Conservation (phyloP, 2,329 filamentous ascomycete genomes). For the Helminthosporium solani region DNA sequence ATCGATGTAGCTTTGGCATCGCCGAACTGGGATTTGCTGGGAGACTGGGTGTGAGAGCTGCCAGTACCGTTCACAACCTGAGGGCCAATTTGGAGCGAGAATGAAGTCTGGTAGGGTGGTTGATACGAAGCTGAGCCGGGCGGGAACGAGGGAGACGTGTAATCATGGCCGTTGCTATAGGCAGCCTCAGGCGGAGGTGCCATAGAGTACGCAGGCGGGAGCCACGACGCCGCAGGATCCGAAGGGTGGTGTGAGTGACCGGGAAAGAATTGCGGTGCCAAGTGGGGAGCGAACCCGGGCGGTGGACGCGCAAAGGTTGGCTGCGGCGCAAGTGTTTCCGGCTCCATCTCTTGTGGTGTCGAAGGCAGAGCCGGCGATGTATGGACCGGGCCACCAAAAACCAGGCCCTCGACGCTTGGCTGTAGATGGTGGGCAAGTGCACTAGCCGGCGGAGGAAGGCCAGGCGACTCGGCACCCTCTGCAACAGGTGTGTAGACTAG, state of each 20-base stretch:
- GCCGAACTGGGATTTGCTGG: conserved; percentile 31
- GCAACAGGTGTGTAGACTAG: conserved; percentile 24
- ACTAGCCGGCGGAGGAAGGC: conserved; percentile 12
- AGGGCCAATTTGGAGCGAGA: conserved; percentile 19
- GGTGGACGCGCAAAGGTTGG: conserved; percentile 30
- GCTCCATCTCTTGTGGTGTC: conserved; percentile 33
- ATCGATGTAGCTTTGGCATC: conserved; percentile 24
- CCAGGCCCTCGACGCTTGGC: conserved; percentile 36
- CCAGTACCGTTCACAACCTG: conserved; percentile 26
- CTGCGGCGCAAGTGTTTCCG: conserved; percentile 17
- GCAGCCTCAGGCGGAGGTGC: conserved; percentile 25
- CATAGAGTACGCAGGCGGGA: conserved; percentile 32
- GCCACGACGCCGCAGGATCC: conserved; percentile 32
- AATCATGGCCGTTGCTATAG: conserved; percentile 27
- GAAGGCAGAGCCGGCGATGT: conserved; percentile 43
- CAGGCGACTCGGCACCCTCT: conserved; percentile 14
- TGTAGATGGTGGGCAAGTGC: conserved; percentile 21
- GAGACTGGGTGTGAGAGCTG: conserved; percentile 37
- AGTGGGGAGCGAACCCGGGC: conserved; percentile 34
- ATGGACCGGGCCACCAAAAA: conserved; percentile 42
- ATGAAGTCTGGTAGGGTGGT: conserved; percentile 18
- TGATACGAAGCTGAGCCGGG: conserved; percentile 20
- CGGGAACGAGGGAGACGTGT: conserved; percentile 20
- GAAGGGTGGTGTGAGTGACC: conserved; percentile 39
- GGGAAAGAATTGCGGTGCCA: conserved; percentile 33